phyloP scores from a whole-genome alignment of 2,329 filamentous ascomycete genomes.

The Exophiala alcalophila region DNA sequence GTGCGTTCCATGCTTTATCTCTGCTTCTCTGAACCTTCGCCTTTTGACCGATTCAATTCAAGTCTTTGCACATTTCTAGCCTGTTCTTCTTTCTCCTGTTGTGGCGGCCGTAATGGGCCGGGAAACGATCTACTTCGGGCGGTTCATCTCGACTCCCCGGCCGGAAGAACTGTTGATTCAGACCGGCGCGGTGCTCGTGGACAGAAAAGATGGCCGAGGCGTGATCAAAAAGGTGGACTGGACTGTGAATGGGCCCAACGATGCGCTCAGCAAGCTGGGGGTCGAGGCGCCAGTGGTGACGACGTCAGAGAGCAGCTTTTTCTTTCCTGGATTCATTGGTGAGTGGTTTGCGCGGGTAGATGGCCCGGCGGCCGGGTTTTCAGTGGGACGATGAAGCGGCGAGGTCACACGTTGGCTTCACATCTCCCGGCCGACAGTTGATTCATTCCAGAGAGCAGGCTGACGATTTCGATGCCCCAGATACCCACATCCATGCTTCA shows the following conservation, averaged over 20 bases:
- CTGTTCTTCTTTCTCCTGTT: background rate
- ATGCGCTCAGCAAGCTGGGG: slow-evolving; percentile 24
- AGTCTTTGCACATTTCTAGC: too few relatives aligned
- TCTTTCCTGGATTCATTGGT: too few relatives aligned
- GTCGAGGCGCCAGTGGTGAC: slow-evolving; percentile 24
- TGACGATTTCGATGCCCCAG: slow-evolving; percentile 44
- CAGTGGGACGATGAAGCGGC: background rate
- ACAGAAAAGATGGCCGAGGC: slow-evolving; percentile 23
- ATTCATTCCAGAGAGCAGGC: background rate
- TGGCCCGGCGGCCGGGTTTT: background rate
- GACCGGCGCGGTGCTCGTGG: slow-evolving; percentile 29
- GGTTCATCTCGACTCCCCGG: slow-evolving; percentile 29
- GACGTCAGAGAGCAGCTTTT: slow-evolving; percentile 15
- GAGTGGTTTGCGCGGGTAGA: background rate
- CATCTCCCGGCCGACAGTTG: background rate
- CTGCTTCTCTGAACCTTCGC: too few relatives aligned
- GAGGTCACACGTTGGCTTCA: background rate
- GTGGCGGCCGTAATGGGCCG: slow-evolving; percentile 8
- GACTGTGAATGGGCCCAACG: slow-evolving; percentile 22
- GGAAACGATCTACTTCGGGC: slow-evolving; percentile 27
- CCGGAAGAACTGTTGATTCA: slow-evolving; percentile 25
- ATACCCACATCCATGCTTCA: slow-evolving; percentile 91
- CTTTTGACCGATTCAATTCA: too few relatives aligned
- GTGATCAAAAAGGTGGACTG: slow-evolving; percentile 27
- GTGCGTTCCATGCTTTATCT: too few relatives aligned